phyloP scores from a whole-genome alignment of 2,329 filamentous ascomycete genomes.

The Chrysoporthe puriensis region DNA sequence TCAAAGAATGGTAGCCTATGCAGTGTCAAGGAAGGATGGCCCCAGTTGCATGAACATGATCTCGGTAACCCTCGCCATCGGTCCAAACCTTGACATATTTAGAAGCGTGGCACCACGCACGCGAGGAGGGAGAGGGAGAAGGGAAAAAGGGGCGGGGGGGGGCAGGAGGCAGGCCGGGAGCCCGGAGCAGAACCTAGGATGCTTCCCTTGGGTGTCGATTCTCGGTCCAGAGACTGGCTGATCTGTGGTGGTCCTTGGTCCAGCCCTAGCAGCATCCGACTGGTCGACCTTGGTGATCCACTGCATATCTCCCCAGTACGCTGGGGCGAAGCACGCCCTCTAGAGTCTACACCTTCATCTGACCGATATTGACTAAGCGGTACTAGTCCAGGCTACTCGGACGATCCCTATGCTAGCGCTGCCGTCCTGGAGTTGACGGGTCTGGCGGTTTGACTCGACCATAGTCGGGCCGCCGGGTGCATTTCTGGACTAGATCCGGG shows the following conservation, averaged over 20 bases:
- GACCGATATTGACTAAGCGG: neutral
- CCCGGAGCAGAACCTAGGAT: constrained; percentile 18
- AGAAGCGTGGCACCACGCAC: constrained; percentile 23
- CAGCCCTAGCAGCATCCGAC: constrained; percentile 15
- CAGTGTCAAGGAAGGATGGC: constrained; percentile 19
- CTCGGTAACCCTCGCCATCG: constrained; percentile 24
- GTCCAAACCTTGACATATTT: constrained; percentile 27
- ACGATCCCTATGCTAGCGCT: constrained; percentile 4
- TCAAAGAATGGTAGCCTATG: constrained; percentile 11
- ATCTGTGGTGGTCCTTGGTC: constrained; percentile 3
- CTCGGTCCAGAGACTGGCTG: constrained; percentile 3
- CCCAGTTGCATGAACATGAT: constrained; percentile 27
- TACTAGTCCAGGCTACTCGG: neutral
- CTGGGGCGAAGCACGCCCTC: constrained; percentile 1
- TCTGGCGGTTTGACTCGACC: neutral
- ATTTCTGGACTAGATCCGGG: constrained; percentile 2
- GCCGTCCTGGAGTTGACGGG: constrained; percentile 1
- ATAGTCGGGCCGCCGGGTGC: constrained; percentile 2
- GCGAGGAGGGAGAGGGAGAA: neutral
- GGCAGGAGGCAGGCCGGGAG: constrained; percentile 18
- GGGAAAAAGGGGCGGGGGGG: constrained; percentile 16
- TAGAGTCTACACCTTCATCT: constrained; percentile 1
- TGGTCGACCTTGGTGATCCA: constrained; percentile 12
- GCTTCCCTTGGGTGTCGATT: constrained; percentile 5
- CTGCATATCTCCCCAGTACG: constrained; percentile 1